Conservation (phyloP, 768 basidiomycete species). For the Mycena capillaripes region DNA sequence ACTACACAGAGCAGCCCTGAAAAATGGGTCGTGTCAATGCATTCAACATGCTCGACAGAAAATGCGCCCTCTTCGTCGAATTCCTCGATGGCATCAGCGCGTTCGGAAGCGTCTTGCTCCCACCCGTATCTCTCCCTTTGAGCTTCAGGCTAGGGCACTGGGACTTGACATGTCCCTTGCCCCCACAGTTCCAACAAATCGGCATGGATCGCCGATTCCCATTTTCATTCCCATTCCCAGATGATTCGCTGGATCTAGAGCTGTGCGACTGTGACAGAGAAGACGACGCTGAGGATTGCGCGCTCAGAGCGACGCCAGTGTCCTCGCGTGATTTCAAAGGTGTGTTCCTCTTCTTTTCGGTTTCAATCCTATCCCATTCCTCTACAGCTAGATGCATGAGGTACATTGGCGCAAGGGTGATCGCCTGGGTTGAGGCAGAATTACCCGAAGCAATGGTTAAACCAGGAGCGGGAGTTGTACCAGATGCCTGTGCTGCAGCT, state of each 20-base stretch:
- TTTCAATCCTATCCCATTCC: conserved; percentile 11
- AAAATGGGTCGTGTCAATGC: conserved; percentile 8
- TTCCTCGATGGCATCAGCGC: conserved; percentile 24
- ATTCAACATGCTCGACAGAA: conserved; percentile 10
- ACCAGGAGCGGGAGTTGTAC: conserved; percentile 1
- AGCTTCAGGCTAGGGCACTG: conserved; percentile 41
- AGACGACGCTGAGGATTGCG: conserved; percentile 1
- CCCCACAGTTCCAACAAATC: conserved; percentile 48
- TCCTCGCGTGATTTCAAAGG: conserved; percentile 8
- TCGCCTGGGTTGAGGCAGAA: background rate
- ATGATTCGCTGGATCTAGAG: background rate
- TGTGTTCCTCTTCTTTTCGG: conserved; percentile 12
- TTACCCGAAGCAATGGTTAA: conserved; percentile 7
- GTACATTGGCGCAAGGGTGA: conserved; percentile 7
- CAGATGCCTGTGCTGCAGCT: conserved; percentile 9
- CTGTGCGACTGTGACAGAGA: background rate
- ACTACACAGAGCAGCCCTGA: no score
- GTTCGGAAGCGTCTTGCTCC: conserved; percentile 19
- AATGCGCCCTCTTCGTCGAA: conserved; percentile 32
- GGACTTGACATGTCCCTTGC: conserved; percentile 41
- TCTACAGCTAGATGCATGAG: conserved; percentile 12
- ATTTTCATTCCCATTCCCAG: conserved; percentile 1
- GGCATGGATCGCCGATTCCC: conserved; percentile 7
- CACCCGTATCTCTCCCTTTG: conserved; percentile 25
- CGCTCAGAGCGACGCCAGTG: conserved; percentile 8